phyloP scores from a whole-genome alignment of 140 eudicot genomes.

The Anethum foeniculum region DNA sequence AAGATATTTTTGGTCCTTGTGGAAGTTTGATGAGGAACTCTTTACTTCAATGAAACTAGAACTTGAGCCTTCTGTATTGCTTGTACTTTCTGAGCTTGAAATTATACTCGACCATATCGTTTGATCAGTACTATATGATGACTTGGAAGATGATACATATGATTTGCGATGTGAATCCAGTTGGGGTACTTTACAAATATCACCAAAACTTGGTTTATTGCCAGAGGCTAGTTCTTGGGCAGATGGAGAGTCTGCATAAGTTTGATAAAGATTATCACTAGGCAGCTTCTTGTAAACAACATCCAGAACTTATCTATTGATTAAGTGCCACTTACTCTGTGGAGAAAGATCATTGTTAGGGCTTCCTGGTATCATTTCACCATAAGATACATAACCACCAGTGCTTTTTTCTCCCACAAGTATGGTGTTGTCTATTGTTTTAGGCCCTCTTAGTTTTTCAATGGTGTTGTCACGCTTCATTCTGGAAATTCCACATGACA shows the following conservation, averaged over 20 bases:
- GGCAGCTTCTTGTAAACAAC: background rate
- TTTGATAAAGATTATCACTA: background rate
- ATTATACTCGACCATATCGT: background rate
- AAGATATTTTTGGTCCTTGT: constrained; percentile 12
- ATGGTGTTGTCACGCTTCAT: constrained; percentile 51
- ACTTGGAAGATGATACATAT: constrained; percentile 10
- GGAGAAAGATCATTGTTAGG: constrained; percentile 29
- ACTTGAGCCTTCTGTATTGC: constrained; percentile 28
- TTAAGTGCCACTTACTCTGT: constrained; percentile 25
- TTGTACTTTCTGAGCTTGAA: constrained; percentile 29
- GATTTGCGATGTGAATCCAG: background rate
- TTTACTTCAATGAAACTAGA: constrained; percentile 19
- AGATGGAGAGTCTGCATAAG: constrained; percentile 26
- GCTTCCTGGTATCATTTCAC: constrained; percentile 70
- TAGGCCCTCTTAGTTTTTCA: constrained; percentile 46
- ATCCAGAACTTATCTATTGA: background rate
- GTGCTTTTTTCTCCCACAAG: constrained; percentile 15
- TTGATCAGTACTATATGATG: constrained; percentile 15
- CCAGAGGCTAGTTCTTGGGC: constrained; percentile 16
- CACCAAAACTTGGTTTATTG: constrained; percentile 10
- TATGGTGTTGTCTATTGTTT: constrained; percentile 21
- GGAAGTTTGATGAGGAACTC: constrained; percentile 11
- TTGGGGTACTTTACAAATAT: constrained; percentile 6
- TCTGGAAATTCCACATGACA: constrained; percentile 51
- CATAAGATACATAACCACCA: constrained; percentile 38